A percentile compares a stretch with the other conserved stretches of the same genome.
Conservation (phyloP, 441 rosid species). For the Brassica balearica region DNA sequence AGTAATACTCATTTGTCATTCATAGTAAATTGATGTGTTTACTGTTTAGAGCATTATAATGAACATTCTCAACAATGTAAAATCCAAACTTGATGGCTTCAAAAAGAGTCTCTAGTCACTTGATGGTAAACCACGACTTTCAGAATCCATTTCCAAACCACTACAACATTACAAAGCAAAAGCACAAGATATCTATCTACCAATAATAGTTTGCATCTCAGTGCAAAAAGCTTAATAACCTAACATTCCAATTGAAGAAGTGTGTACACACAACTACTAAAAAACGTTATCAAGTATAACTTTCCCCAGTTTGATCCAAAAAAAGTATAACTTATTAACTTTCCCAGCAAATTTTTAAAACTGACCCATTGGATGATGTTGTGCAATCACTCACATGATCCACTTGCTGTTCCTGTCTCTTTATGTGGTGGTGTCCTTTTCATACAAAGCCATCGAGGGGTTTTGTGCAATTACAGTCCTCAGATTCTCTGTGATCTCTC, state of each 20-base stretch:
- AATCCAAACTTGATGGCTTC: too few relatives aligned
- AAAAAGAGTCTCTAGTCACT: too few relatives aligned
- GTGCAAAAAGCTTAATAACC: conserved; percentile 11
- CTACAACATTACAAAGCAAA: neutral
- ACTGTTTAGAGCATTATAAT: neutral
- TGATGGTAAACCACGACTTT: neutral
- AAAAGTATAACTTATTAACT: too few relatives aligned
- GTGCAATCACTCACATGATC: conserved; percentile 41
- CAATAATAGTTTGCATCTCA: neutral
- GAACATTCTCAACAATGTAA: neutral
- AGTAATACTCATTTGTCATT: neutral
- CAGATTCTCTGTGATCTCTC: conserved; percentile 45
- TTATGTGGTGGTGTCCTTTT: conserved; percentile 39
- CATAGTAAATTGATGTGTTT: neutral
- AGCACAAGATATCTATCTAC: neutral
- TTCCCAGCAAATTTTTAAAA: neutral
- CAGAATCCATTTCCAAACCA: neutral
- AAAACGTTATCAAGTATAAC: neutral
- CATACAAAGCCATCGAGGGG: conserved; percentile 35
- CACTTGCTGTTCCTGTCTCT: conserved; percentile 37
- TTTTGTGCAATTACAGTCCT: conserved; percentile 41
- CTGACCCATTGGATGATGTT: conserved; percentile 20
- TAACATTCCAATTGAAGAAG: conserved; percentile 22
- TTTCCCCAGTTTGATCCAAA: neutral
- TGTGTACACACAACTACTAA: conserved; percentile 17